Evolutionary conservation across 1,139 yeast species (phyloP).

Genomic region (Citeromyces hawaiiensis): DNA sequence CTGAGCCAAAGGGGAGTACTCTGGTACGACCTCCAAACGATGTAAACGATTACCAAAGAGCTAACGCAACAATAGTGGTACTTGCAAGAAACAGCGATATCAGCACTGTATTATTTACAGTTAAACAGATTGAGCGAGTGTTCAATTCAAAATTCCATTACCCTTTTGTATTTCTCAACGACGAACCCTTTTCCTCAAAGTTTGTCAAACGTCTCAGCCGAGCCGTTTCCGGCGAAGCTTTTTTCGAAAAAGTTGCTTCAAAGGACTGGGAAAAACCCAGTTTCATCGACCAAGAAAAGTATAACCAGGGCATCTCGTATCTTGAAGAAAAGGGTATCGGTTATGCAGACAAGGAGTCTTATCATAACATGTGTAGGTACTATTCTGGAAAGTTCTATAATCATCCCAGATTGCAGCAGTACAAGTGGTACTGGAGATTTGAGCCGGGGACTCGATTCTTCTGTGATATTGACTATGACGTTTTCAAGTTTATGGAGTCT

Average conservation of each 20-base stretch:
- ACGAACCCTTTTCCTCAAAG: slow-evolving; percentile 42
- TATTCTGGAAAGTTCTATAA: slow-evolving; percentile 53
- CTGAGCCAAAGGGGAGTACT: slow-evolving; percentile 34
- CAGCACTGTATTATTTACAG: slow-evolving; percentile 31
- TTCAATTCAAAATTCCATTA: slow-evolving; percentile 63
- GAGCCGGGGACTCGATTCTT: slow-evolving; percentile 65
- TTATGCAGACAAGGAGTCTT: slow-evolving; percentile 49
- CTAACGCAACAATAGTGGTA: slow-evolving; percentile 64
- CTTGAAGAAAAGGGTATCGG: slow-evolving; percentile 37
- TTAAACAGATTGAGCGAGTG: slow-evolving; percentile 41
- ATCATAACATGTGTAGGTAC: slow-evolving; percentile 73
- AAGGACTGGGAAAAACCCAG: slow-evolving; percentile 57
- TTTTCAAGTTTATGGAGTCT: slow-evolving; percentile 58
- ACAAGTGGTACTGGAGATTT: slow-evolving; percentile 63
- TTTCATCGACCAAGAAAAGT: slow-evolving; percentile 32
- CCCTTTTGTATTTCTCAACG: slow-evolving; percentile 75
- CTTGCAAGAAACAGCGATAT: slow-evolving; percentile 58
- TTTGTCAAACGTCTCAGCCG: slow-evolving; percentile 32
- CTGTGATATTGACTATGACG: slow-evolving; percentile 61
- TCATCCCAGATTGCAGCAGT: slow-evolving; percentile 43
- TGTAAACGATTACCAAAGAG: slow-evolving; percentile 23
- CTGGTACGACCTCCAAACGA: slow-evolving; percentile 14
- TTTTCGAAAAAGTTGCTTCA: slow-evolving; percentile 42
- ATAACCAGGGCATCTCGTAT: slow-evolving; percentile 23
- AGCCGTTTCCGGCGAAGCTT: slow-evolving; percentile 35